phyloP scores from a whole-genome alignment of 345 rosid species.

The Eucalyptus tenuipes region DNA sequence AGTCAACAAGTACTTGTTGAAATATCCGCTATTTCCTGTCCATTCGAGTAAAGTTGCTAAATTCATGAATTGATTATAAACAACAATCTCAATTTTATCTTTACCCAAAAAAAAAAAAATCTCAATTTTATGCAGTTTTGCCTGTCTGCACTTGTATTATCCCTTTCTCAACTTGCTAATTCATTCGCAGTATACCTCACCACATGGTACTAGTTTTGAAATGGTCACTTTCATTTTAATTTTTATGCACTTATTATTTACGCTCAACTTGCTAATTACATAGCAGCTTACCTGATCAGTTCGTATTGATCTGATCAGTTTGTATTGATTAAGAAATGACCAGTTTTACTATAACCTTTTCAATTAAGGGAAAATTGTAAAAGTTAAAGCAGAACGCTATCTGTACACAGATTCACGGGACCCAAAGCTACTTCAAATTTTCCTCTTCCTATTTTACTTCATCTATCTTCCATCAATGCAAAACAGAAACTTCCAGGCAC shows the following conservation, averaged over 20 bases:
- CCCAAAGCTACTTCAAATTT: neutral
- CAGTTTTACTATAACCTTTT: neutral
- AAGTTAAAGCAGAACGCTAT: neutral
- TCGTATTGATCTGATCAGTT: too few species aligned
- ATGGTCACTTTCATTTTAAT: neutral
- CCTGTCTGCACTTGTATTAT: neutral
- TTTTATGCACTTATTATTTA: neutral
- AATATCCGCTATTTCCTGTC: neutral
- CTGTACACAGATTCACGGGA: neutral
- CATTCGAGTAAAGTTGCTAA: neutral
- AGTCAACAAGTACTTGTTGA: neutral
- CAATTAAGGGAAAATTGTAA: neutral
- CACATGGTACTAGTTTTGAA: neutral
- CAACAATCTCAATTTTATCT: neutral
- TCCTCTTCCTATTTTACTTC: neutral
- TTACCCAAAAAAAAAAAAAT: too few species aligned
- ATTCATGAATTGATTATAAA: neutral
- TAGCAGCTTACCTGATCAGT: neutral
- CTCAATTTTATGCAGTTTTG: neutral
- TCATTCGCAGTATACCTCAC: neutral
- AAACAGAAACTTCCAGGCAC: neutral
- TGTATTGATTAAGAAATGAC: neutral
- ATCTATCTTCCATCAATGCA: neutral
- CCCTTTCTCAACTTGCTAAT: neutral
- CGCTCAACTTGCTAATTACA: neutral